Base-by-base conservation (phyloP, 2,329 filamentous ascomycete genomes). In the Cytospora mali region DNA sequence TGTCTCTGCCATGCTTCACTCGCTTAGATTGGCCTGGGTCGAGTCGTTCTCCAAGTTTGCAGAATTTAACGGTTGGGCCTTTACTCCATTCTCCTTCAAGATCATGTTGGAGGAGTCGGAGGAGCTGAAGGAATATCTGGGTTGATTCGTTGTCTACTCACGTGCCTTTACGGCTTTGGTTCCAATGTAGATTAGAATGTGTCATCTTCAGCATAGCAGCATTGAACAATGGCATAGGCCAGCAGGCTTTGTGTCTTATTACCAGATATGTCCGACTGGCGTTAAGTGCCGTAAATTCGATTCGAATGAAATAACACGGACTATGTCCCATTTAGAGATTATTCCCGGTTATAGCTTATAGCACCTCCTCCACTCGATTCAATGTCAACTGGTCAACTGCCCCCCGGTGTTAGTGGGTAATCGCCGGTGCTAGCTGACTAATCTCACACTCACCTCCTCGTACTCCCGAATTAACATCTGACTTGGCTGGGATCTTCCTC, bases 1-100 rank as follows among this genome's bases (percentile, higher is more conserved):
- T 68, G 97, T 94, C 33, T 94, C 90, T 77, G 93, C 93, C 71
- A 97, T 97, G 93, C 83, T 96, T 79, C 93, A 97, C 80, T 92
- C 89, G 65, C 84, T 97, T 69, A 86, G 93, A 82, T 80, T 97
- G 72, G 93, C 96, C 70, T 97, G 93, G 93, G 93, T 97, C 66
- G 94, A 97, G 77, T 94, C 93, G 21, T 97, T 97, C 87, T 96
- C 92, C 79, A 97, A 97, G 81, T 94, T 96, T 81, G 96, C 96
- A 76, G 88, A 96, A 74, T 95, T 95, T 72, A 90, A 91, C 64
- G 93, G 93, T 59, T 87, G 93, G 76, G 83, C 92, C 1, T 97
- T 97, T 76, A 83, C 88, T 72, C 93, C 93, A 5, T 97, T 97
- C 75, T 95, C 90, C 67, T 97, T 97, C 76, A 87, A 89, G 78